Base-by-base conservation (phyloP, 2,329 filamentous ascomycete genomes). In the Diaporthe citri region DNA sequence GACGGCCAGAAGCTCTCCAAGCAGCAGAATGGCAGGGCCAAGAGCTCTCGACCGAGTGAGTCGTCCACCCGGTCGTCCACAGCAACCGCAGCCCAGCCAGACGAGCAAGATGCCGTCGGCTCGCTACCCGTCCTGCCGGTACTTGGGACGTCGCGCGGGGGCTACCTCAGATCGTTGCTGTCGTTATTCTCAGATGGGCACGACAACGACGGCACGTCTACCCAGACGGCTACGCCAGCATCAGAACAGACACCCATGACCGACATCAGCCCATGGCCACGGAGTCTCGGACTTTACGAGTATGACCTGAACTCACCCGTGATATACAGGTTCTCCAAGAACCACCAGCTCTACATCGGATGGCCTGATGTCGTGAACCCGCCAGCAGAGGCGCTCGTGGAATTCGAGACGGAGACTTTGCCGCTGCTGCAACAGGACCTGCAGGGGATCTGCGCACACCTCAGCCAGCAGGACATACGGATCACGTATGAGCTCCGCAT, bases 401-500 rank as follows among this genome's bases (percentile, higher is more conserved):
- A 73, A 39, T 75, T 75, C 36, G 74, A 75, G 70, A 69, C 34
- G 28, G 74, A 60, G 46, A 75, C 74, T 1, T 17, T 75, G n/a
- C 74, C 74, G 25, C 28, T 72, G n/a, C n/a, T 75, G 22, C 52
- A 75, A 12, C 74, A 57, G 43, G 74, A 75, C 31, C 22, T 75
- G 60, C 70, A 56, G 22, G 74, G 22, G 1, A 73, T 60, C 17
- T 60, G 74, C 52, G 60, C 51, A 17, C 51, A 75, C 17, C 70
- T 75, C 31, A 72, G 74, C 52, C 74, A 73, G 46, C 74, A 75
- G 39, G 74, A 57, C 0, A 67, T 75, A n/a, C 39, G 69, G 6
- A 52, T 75, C 31, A 75, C 70, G 1, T 75, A 73, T 28, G 74
- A 75, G 60, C 70, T 75, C 20, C 74, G 74, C 28, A 75, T 75